Conservation (phyloP, 495 filamentous ascomycete species). For the Podospora australis region DNA sequence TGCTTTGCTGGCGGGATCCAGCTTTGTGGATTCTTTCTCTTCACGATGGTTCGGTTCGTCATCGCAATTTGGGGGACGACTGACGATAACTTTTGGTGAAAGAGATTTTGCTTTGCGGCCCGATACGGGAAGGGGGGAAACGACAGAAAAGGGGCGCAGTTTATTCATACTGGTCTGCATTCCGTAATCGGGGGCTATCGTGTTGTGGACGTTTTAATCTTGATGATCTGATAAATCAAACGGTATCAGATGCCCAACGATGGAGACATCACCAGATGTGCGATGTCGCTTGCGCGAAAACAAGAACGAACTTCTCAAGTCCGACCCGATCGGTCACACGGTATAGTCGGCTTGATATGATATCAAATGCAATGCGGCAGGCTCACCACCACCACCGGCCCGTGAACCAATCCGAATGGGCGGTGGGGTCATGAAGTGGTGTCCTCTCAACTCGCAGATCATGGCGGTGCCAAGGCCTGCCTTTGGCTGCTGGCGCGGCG, state of each 20-base stretch:
- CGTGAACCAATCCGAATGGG: slow-evolving; percentile 8
- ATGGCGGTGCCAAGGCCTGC: slow-evolving; percentile 16
- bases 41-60: neutral
- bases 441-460: slow-evolving; percentile 12
- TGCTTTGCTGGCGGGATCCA: neutral
- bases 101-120: too few species aligned
- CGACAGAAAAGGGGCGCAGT: too few species aligned
- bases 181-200: too few species aligned
- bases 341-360: neutral
- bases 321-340: neutral
- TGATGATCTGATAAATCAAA: slow-evolving; percentile 14
- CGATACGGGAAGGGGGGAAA: too few species aligned
- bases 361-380: neutral
- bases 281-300: neutral
- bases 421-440: slow-evolving; percentile 1
- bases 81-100: too few species aligned
- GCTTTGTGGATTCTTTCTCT: neutral
- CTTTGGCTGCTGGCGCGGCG: neutral
- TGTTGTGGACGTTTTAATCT: neutral
- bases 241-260: neutral
- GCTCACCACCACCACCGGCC: neutral
- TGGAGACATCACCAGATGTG: slow-evolving; percentile 3
- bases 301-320: neutral
- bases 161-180: neutral
- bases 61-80: too few species aligned